These are phyloP conservation scores for Herpotrichia juniperi DNA, from an alignment of 2,329 filamentous ascomycete species.

Conservation along the genomic window DNA sequence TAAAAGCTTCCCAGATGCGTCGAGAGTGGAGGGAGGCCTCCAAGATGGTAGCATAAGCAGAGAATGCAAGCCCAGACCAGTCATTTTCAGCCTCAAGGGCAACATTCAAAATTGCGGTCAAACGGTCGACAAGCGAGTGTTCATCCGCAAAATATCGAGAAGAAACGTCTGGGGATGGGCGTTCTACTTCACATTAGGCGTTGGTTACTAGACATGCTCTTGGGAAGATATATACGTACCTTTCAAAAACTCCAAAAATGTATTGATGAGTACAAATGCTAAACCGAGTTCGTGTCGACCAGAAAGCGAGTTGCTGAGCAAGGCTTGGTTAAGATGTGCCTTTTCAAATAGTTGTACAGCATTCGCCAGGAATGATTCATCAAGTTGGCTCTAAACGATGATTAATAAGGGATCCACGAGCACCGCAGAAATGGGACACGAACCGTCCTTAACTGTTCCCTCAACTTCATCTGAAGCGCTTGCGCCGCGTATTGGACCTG, in stretches of 20 bases:
- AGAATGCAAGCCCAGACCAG: conserved; percentile 17
- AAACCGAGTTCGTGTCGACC: conserved; percentile 30
- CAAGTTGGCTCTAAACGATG: conserved; percentile 29
- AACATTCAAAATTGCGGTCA: conserved; percentile 32
- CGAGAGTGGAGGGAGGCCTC: conserved; percentile 45
- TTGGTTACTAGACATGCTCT: conserved; percentile 10
- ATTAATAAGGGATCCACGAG: conserved; percentile 15
- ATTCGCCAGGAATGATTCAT: conserved; percentile 39
- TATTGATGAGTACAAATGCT: conserved; percentile 32
- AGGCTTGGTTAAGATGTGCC: conserved; percentile 33
- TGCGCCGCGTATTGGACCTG: conserved; percentile 42
- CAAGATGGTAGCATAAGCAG: conserved; percentile 40
- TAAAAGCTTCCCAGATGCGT: conserved; percentile 42
- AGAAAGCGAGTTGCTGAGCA: conserved; percentile 29
- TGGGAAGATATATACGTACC: conserved; percentile 23
- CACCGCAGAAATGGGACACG: conserved; percentile 4
- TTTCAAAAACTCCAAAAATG: conserved; percentile 42
- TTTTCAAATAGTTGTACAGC: conserved; percentile 36
- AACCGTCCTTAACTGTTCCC: conserved; percentile 39
- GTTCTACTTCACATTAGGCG: conserved; percentile 39
- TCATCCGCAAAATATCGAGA: conserved; percentile 40
- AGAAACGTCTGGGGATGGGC: conserved; percentile 37
- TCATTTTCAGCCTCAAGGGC: conserved; percentile 24
- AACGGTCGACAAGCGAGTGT: conserved; percentile 33
- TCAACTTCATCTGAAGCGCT: conserved; percentile 36